Base-by-base conservation (phyloP, 805 yeast genomes). In the Tanozyma kutaoensis region DNA sequence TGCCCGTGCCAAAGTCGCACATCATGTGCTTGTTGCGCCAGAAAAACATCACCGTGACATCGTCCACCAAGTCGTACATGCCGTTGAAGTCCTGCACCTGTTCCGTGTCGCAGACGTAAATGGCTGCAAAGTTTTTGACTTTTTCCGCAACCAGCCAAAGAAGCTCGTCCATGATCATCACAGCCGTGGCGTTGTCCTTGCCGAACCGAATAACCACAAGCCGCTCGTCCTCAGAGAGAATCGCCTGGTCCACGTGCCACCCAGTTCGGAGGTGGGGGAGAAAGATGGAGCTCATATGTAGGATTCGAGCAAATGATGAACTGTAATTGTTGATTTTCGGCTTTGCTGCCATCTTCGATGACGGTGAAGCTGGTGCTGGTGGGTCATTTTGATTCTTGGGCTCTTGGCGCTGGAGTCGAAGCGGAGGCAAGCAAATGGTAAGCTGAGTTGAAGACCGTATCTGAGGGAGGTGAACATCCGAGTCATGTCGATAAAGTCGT, bases 1-100 rank as follows among this genome's bases (percentile, higher is more conserved):
- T 85, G 18, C 98, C 98, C 0, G 97, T 91, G 2, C 98, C 98
- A 50, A 86, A 85, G 58, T 91, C 98, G 52, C 95, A 82, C 93
- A 91, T 74, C 93, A 88, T 86, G 50, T 88, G 97, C 48, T 84
- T 79, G 55, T 88, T 88, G 27, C 93, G 61, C 54, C 69, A 84
- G 50, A 91, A 88, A 46, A 88, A 86, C 97, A 91, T 91, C 28
- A 91, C 62, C 24, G 94, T 76, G 63, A 82, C 69, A 11, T 95
- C 93, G 42, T 86, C 97, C 45, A 76, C 80, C 24, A 85, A 55
- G 46, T 84, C 95, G 47, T 85, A 85, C 88, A 84, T 81, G 43
- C 71, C 64, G 39, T 52, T 88, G 54, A 91, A 91, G 41, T 85
- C 98, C 0, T 88, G 81, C 0, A 91, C 98, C 40, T 76, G 72